Conservation (phyloP, 768 basidiomycete species). For the Sarcomyxa edulis region DNA sequence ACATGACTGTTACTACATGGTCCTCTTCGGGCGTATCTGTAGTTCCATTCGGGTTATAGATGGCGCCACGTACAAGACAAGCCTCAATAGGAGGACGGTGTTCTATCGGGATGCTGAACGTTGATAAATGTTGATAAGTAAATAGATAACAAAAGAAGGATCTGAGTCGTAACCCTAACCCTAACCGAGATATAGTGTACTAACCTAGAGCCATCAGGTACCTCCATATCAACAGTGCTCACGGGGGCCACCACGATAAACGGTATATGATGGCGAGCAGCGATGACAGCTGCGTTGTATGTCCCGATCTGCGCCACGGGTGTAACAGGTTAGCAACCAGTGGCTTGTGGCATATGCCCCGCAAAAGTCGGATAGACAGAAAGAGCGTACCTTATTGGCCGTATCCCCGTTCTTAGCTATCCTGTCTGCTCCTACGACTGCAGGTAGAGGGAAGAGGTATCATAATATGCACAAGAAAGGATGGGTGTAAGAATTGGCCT, state of each 20-base stretch:
- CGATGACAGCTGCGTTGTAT: constrained; percentile 93
- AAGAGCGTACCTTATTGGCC: constrained; percentile 71
- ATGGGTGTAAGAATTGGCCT: constrained; percentile 13
- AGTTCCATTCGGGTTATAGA: constrained; percentile 39
- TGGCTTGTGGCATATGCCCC: too few species aligned
- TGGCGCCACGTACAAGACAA: constrained; percentile 77
- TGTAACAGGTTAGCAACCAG: too few species aligned
- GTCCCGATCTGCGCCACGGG: constrained; percentile 65
- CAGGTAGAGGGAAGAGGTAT: constrained; percentile 1
- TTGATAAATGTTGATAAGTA: constrained; percentile 5
- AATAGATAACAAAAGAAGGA: too few species aligned
- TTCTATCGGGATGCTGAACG: constrained; percentile 83
- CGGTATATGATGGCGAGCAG: constrained; percentile 80
- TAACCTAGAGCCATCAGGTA: constrained; percentile 59
- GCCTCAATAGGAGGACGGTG: constrained; percentile 87
- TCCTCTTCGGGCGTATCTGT: constrained; percentile 49
- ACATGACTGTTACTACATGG: constrained; percentile 68
- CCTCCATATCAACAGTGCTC: constrained; percentile 84
- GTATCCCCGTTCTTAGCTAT: constrained; percentile 94
- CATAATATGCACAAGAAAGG: background rate
- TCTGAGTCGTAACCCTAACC: too few species aligned
- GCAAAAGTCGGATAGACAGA: background rate
- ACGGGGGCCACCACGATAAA: constrained; percentile 93
- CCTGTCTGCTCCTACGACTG: constrained; percentile 84
- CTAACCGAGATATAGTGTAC: constrained; percentile 24